A percentile compares a stretch with the other conserved stretches of the same genome.
Conservation (phyloP, 495 filamentous ascomycete genomes). For the Terfezia claveryi region DNA sequence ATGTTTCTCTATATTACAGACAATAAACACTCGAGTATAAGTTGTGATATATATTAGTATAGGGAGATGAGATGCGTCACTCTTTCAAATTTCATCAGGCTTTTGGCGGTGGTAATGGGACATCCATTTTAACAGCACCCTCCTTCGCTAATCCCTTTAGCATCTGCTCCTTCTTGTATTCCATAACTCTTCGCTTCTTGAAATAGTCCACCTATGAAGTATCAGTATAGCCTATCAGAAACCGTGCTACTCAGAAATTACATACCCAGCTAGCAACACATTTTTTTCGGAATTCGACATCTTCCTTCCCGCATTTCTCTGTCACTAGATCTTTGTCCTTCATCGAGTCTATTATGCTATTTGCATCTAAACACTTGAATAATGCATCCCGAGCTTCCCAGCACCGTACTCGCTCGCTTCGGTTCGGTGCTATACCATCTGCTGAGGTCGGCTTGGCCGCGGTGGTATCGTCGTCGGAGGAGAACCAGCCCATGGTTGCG, state of each 20-base stretch:
- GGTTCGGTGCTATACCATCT: conserved; percentile 30
- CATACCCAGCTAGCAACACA: conserved; percentile 66
- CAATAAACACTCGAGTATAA: no score
- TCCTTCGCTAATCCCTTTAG: conserved; percentile 59
- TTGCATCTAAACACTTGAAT: conserved; percentile 61
- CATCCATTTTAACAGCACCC: conserved; percentile 41
- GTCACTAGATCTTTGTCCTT: conserved; percentile 29
- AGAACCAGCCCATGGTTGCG: background rate
- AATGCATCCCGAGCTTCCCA: conserved; percentile 72
- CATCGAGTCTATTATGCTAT: conserved; percentile 66
- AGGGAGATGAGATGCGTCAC: no score
- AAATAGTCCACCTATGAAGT: conserved; percentile 75
- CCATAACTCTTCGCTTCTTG: conserved; percentile 84
- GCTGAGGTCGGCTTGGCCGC: background rate
- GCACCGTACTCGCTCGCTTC: conserved; percentile 54
- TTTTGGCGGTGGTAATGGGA: conserved; percentile 4
- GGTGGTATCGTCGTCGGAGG: background rate
- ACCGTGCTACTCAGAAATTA: background rate
- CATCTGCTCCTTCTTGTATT: conserved; percentile 60
- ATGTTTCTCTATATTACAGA: no score
- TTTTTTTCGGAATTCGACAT: conserved; percentile 32
- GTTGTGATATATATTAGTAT: no score
- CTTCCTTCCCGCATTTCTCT: conserved; percentile 19
- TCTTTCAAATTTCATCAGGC: no score
- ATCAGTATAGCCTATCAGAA: conserved; percentile 1